phyloP scores from a whole-genome alignment of 1,139 yeast genomes.

The Casaregolazyma suthepensis region DNA sequence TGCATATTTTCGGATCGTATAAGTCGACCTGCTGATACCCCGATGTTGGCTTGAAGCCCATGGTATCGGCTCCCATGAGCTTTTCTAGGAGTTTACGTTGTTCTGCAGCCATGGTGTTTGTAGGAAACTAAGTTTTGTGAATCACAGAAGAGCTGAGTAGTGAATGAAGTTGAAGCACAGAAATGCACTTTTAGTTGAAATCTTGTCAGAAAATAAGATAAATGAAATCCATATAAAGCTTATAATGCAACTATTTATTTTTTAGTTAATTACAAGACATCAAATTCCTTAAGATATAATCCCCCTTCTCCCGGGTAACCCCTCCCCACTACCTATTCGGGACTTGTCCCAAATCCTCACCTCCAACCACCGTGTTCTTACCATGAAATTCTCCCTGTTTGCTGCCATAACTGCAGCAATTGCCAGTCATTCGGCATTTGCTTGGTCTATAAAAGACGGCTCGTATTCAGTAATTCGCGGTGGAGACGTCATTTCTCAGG shows the following conservation, averaged over 20 bases:
- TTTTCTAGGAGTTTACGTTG: constrained; percentile 74
- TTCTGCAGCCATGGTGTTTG: constrained; percentile 43
- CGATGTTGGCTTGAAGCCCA: constrained; percentile 12
- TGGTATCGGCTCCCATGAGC: constrained; percentile 59
- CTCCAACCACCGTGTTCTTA: background rate
- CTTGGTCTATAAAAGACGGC: constrained; percentile 26
- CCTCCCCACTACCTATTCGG: background rate
- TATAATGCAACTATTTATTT: too few species aligned
- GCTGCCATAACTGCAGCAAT: constrained; percentile 10
- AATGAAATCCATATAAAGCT: too few species aligned
- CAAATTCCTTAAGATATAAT: background rate
- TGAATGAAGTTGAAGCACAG: too few species aligned
- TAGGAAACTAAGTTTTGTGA: background rate
- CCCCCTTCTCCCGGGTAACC: background rate
- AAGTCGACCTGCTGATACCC: constrained; percentile 31
- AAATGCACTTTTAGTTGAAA: too few species aligned
- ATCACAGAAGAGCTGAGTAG: too few species aligned
- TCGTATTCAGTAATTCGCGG: constrained; percentile 14
- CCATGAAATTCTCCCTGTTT: constrained; percentile 1
- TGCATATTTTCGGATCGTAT: constrained; percentile 66
- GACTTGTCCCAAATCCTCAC: background rate
- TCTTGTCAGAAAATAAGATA: too few species aligned
- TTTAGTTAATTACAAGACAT: too few species aligned
- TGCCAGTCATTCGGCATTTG: constrained; percentile 18
- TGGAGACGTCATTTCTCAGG: constrained; percentile 4